Evolutionary conservation across 1,284 basidiomycete genomes (phyloP).

Genomic region (Tetrapyrgos nigripes): DNA sequence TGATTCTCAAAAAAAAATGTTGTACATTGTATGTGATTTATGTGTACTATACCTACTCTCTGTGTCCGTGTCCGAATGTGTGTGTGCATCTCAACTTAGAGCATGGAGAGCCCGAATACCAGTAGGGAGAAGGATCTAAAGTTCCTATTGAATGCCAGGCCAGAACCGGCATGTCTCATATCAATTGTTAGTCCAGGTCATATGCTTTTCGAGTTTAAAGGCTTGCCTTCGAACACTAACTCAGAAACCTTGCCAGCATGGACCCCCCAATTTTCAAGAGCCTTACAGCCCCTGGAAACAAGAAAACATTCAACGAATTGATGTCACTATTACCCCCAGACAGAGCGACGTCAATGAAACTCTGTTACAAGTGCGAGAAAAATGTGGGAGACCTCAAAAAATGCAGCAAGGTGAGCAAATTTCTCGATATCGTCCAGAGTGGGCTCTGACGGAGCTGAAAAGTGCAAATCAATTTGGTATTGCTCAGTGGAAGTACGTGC

Average conservation of each 20-base stretch:
- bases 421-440: not conserved
- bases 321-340: not conserved
- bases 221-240: no score
- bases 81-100: no score
- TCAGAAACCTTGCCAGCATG: no score
- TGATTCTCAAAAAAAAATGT: not conserved
- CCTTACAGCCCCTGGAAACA: not conserved
- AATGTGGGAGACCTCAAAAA: not conserved
- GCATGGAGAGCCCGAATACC: no score
- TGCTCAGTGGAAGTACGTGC: not conserved
- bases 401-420: not conserved
- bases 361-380: not conserved
- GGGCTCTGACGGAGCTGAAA: not conserved
- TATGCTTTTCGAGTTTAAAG: no score
- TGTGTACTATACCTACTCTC: slow-evolving; percentile 2
- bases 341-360: not conserved
- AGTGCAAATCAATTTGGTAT: not conserved
- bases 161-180: no score
- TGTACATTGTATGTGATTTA: slow-evolving; percentile 1
- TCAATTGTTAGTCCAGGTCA: no score
- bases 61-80: not conserved
- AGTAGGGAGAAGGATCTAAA: no score
- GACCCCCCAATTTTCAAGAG: not conserved
- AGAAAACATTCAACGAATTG: not conserved
- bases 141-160: no score